Evolutionary conservation across 169 alveolate genomes (phyloP).

Genomic region (Plasmodium fragile): DNA sequence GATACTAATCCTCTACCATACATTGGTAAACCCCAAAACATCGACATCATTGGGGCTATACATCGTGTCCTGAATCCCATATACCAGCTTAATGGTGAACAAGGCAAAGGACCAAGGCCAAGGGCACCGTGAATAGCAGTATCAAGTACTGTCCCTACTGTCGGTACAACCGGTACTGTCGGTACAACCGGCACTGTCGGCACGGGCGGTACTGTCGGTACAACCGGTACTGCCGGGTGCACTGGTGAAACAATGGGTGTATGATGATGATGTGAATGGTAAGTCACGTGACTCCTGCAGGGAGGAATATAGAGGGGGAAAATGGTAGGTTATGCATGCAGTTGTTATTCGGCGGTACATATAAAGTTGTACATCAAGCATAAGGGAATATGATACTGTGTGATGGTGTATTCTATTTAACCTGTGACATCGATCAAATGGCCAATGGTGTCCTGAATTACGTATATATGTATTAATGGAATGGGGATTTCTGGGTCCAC

Average conservation of each 20-base stretch:
- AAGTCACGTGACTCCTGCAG: background rate
- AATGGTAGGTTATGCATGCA: background rate
- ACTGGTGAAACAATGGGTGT: background rate
- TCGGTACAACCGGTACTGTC: background rate
- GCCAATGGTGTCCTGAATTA: background rate
- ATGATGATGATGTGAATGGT: background rate
- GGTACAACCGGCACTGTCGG: background rate
- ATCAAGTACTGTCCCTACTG: background rate
- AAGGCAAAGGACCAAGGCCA: background rate
- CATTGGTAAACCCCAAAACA: background rate
- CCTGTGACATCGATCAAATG: background rate
- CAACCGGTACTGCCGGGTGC: background rate
- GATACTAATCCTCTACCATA: background rate
- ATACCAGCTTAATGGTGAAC: background rate
- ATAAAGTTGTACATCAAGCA: background rate
- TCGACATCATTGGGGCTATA: background rate
- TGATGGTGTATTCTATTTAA: background rate
- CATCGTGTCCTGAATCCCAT: background rate
- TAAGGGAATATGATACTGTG: background rate
- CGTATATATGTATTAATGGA: slow-evolving; percentile 4
- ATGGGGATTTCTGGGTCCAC: background rate
- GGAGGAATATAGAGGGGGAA: background rate
- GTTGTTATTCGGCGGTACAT: background rate
- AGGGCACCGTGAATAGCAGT: background rate
- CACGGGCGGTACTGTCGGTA: background rate